These are phyloP conservation scores for Aspergillus clavatus DNA, from an alignment of 2,329 filamentous ascomycete genomes.

Conservation along the genomic window DNA sequence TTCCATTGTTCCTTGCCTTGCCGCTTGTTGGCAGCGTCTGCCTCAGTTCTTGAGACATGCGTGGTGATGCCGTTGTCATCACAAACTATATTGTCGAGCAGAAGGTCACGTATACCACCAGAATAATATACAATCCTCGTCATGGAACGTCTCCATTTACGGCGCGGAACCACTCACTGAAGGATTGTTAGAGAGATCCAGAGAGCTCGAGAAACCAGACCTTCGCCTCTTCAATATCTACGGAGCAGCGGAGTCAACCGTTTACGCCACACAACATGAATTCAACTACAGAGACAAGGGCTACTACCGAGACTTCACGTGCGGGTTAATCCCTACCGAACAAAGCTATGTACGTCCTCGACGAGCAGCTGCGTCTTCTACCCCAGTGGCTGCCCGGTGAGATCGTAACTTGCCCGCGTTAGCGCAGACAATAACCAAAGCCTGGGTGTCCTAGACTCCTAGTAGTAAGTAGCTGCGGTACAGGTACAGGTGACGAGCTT, in stretches of 20 bases:
- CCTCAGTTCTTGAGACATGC: not conserved
- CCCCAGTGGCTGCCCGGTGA: slow-evolving; percentile 43
- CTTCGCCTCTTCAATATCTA: not conserved
- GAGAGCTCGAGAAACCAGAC: not conserved
- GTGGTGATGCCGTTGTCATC: not conserved
- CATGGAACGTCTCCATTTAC: not conserved
- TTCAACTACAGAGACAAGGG: not conserved
- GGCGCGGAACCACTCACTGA: not conserved
- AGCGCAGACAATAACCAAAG: slow-evolving; percentile 11
- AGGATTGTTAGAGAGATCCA: not conserved
- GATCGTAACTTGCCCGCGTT: slow-evolving; percentile 36
- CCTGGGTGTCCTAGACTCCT: too few relatives aligned
- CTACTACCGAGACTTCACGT: not conserved
- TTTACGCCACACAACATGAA: not conserved
- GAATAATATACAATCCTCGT: not conserved
- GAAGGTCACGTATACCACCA: not conserved
- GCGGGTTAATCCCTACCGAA: slow-evolving; percentile 12
- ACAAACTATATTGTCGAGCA: not conserved
- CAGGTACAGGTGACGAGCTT: too few relatives aligned
- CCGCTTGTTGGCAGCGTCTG: not conserved
- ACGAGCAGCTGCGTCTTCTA: slow-evolving; percentile 33
- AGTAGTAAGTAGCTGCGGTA: too few relatives aligned
- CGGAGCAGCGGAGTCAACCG: not conserved
- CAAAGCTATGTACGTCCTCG: slow-evolving; percentile 30
- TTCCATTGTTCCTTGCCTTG: not conserved